These are phyloP conservation scores for Bremia lactucae DNA, from an alignment of 352 stramenopile genomes.

Conservation along the genomic window DNA sequence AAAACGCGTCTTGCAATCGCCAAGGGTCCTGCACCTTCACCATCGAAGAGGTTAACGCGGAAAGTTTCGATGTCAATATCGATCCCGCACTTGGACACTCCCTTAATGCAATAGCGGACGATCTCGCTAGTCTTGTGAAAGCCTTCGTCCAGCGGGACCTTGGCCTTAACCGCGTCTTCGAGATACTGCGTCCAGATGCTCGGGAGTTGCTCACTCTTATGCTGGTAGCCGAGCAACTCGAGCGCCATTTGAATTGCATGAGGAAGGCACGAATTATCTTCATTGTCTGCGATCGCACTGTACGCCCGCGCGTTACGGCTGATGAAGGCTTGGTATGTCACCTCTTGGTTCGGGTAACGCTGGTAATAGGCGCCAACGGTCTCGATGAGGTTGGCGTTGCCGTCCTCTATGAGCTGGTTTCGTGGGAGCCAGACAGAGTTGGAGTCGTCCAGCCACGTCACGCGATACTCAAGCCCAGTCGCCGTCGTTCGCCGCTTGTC, in stretches of 20 bases:
- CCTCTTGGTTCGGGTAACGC: not conserved
- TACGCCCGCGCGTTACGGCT: not conserved
- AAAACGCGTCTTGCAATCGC: too few relatives aligned
- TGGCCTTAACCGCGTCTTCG: not conserved
- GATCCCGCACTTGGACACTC: not conserved
- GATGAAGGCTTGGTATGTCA: not conserved
- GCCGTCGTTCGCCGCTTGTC: too few relatives aligned
- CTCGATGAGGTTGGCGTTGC: not conserved
- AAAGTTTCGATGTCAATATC: not conserved
- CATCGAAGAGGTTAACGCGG: too few relatives aligned
- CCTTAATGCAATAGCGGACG: not conserved
- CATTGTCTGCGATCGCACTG: not conserved
- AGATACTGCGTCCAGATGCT: not conserved
- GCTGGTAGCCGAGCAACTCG: not conserved
- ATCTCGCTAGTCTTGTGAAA: not conserved
- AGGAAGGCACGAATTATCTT: not conserved
- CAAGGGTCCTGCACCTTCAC: too few relatives aligned
- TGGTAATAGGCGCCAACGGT: not conserved
- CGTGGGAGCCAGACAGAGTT: not conserved
- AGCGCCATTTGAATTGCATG: too few relatives aligned
- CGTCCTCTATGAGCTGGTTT: not conserved
- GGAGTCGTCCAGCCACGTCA: not conserved
- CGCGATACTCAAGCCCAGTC: too few relatives aligned
- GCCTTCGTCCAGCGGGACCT: slow-evolving; percentile 1
- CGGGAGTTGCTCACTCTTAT: not conserved